Evolutionary conservation across 164 flowering plant genomes (phyloP).

Genomic region (Hamamelis virginiana): DNA sequence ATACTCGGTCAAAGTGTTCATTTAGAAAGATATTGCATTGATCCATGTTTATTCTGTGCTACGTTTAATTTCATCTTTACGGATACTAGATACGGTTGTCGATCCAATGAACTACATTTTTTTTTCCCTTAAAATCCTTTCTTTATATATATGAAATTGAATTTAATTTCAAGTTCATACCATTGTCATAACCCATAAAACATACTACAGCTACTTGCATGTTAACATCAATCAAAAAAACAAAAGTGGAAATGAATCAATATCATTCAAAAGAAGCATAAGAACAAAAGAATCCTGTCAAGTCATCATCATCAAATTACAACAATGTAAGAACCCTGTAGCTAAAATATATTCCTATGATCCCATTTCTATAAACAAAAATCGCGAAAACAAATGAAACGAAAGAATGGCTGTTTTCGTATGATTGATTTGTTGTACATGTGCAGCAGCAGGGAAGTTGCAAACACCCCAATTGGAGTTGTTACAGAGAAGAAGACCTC

Average conservation of each 20-base stretch:
- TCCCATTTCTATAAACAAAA: constrained; percentile 8
- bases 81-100: no score
- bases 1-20: no score
- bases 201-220: not conserved
- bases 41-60: no score
- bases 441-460: constrained; percentile 21
- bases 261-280: not conserved
- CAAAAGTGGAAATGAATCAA: not conserved
- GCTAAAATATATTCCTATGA: constrained; percentile 2
- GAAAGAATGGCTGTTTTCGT: constrained; percentile 19
- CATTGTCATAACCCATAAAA: not conserved
- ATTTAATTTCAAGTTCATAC: not conserved
- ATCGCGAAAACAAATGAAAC: constrained; percentile 10
- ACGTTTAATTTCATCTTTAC: no score
- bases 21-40: no score
- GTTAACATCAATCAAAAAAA: not conserved
- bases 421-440: constrained; percentile 25
- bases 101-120: no score
- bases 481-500: constrained; percentile 22
- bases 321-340: constrained; percentile 20
- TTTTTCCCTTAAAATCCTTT: not conserved
- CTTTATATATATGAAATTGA: not conserved
- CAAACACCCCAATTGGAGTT: constrained; percentile 1
- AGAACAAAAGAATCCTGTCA: constrained; percentile 13
- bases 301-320: constrained; percentile 13